Base-by-base conservation (phyloP, 441 rosid genomes). In the Adansonia gregorii region DNA sequence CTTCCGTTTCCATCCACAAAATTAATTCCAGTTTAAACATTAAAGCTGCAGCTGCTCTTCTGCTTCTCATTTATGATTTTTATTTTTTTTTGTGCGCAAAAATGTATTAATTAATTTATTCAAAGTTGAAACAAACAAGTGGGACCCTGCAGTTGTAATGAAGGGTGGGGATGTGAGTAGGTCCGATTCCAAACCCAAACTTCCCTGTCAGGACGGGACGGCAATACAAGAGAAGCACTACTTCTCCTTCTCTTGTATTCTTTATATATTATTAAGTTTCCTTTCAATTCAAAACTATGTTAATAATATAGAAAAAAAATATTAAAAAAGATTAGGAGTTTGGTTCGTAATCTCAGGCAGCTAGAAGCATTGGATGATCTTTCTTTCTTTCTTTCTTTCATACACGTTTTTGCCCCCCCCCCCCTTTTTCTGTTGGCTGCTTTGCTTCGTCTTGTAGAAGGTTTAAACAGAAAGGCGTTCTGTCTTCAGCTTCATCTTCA, bases 331-430 rank as follows among this genome's bases (percentile, higher is more conserved):
- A 64, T 64, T 39, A 64, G 68, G 68, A 14, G 68, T 41, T 64
- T 64, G 48, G 48, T 41, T 64, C 46, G 11, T 12, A 19, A 59
- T 20, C 64, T 20, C 65, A 22, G 65, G 39, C 65, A 58, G 8
- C 24, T 22, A 1, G 0, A 5, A 6, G 45, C 45, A 41, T 41
- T 41, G 45, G 45, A 41, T 35, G 39, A 35, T 63, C 9, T 7
- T 15, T 64, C 48, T 39, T 64, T 64, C 68, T 64, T 64, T 41
- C 48, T 64, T 41, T 63, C 68, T 64, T 64, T 15, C 48, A 64
- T n/a, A 64, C 68, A 64, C 68, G 68, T 35, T 39, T 39, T 64
- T 35, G 12, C 48, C 2, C n/a, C 48, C 39, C 39, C 58, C 8
- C 19, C n/a, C 6, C 6, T 41, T 6, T 15, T 39, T 15, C 67